Evolutionary conservation across 306 rosid genomes (phyloP), one percentile per base, ranked within the genome.

Genomic region (Alnus rubra): DNA sequence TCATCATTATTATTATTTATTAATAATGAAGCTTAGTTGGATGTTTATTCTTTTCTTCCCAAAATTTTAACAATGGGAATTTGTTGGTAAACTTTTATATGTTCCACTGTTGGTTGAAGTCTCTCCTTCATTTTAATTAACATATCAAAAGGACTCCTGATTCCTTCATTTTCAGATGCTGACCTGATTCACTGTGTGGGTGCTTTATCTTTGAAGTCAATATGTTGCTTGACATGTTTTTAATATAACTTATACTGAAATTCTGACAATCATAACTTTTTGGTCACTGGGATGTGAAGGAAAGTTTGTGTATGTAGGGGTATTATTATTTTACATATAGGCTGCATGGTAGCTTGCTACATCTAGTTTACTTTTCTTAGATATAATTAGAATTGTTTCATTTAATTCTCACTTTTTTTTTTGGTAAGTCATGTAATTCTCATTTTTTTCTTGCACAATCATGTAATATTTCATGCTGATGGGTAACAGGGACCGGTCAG

Each of bases 401-500:
- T 33, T 6, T 35, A 35, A 37, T 63, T 63, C 42, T 12, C 16
- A 1, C 71, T 11, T 65, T 65, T 4, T 42, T 14, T 33, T 9
- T 7, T 7, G 16, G 9, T 15, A 18, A 65, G 9, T 13, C 47
- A 65, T 23, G n/a, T 28, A 39, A 16, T 68, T 42, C 71, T 67
- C 3, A 18, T 6, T 18, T 73, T 10, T 72, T 80, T 37, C 47
- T 35, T 67, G 14, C 31, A 52, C 44, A 73, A 71, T 45, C 39
- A 56, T 48, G 30, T 71, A 33, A 54, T 59, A 15, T 50, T 62
- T 58, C 44, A 58, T 79, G 83, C 68, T 79, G 77, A 74, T 81
- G 83, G 79, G 52, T 79, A 74, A 50, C 91, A 96, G 98, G 94
- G 96, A 93, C 83, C 88, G 83, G 74, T 84, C 94, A 45, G 99